Conservation (phyloP, 306 rosid species). For the Cucurbita ficifolia region DNA sequence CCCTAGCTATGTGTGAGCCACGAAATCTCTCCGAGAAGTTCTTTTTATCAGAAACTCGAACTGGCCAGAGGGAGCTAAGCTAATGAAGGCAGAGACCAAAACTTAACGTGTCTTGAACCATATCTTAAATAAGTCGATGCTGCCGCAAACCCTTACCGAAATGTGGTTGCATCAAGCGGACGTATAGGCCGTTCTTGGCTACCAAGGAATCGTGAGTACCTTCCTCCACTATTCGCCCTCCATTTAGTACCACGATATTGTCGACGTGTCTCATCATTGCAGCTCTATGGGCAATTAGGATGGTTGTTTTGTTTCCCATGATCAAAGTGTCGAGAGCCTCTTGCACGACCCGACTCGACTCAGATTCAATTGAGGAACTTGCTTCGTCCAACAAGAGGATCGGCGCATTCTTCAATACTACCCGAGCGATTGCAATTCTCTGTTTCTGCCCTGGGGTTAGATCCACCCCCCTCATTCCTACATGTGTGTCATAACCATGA, state of each 20-base stretch:
- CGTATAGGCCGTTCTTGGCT: constrained; percentile 84
- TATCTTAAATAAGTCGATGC: constrained; percentile 60
- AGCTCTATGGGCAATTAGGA: constrained; percentile 93
- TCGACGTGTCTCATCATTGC: constrained; percentile 99
- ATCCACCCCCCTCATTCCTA: constrained; percentile 99
- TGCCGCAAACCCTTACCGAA: constrained; percentile 90
- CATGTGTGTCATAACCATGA: constrained; percentile 95
- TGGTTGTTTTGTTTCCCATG: constrained; percentile 99
- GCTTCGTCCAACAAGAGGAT: constrained; percentile 94
- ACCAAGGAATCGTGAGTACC: constrained; percentile 69
- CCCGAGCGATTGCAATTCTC: constrained; percentile 97
- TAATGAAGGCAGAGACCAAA: constrained; percentile 23
- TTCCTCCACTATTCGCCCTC: constrained; percentile 95
- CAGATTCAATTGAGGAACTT: constrained; percentile 93
- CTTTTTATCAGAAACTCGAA: constrained; percentile 20
- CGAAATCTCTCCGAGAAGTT: constrained; percentile 16
- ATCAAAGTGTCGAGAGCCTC: constrained; percentile 95
- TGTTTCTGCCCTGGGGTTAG: constrained; percentile 98
- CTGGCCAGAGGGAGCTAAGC: constrained; percentile 23
- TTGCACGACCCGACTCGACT: constrained; percentile 97
- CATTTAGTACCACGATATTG: constrained; percentile 94
- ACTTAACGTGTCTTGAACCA: constrained; percentile 6
- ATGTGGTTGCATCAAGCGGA: constrained; percentile 96
- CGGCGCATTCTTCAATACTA: constrained; percentile 87
- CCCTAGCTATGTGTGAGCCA: constrained; percentile 16